A percentile compares a stretch with the other conserved stretches of the same genome.
These are phyloP conservation scores for Luvunga scandens DNA, from an alignment of 345 rosid genomes.

Conservation along the genomic window DNA sequence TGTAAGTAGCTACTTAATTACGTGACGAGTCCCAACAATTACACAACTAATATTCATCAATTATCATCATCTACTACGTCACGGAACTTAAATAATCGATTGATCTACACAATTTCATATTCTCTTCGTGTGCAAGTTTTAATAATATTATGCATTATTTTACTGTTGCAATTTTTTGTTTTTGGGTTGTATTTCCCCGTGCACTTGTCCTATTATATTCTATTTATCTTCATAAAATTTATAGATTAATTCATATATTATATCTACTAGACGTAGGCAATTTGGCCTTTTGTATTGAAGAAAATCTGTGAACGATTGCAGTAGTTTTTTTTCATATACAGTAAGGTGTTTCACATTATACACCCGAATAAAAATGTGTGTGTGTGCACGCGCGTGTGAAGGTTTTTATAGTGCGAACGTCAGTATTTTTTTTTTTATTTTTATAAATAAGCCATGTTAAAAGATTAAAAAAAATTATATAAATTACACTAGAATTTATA, in stretches of 20 bases:
- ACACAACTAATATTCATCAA: background rate
- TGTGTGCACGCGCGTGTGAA: no score
- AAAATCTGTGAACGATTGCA: no score
- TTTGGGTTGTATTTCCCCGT: background rate
- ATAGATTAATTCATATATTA: background rate
- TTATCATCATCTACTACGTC: background rate
- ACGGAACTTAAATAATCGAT: background rate
- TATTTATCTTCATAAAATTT: background rate
- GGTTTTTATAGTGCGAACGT: no score
- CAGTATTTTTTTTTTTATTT: no score
- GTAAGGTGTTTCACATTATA: no score
- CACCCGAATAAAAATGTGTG: no score
- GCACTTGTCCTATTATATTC: slow-evolving; percentile 3
- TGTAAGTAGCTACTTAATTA: background rate
- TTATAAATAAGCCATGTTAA: no score
- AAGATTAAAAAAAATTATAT: no score
- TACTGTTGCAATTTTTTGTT: no score
- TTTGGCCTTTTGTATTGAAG: background rate
- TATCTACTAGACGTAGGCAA: background rate
- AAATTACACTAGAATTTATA: no score
- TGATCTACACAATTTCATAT: background rate
- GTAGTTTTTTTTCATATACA: no score
- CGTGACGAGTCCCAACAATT: background rate
- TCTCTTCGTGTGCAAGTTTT: slow-evolving; percentile 8
- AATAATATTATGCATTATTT: background rate